Base-by-base conservation (phyloP, 2,329 filamentous ascomycete genomes). In the Aureobasidium sp. region DNA sequence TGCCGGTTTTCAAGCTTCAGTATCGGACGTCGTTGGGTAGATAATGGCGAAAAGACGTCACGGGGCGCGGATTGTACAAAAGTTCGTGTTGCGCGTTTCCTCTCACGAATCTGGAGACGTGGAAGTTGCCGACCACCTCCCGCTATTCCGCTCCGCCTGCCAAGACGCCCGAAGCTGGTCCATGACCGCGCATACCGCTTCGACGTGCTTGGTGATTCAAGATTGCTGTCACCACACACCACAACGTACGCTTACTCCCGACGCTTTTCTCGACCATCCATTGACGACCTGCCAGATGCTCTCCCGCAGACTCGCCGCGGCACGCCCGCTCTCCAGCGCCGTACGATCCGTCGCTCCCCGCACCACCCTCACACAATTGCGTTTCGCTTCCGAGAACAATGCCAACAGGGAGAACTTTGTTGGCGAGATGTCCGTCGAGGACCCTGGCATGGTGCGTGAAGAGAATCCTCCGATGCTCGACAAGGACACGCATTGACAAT, bases 361-460 rank as follows among this genome's bases (percentile, higher is more conserved):
- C 33, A 70, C 72, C 57, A 70, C 72, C 71, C 39, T 63, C 56
- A 53, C 62, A 62, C 63, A 60, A 54, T 7, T 62, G 60, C 54
- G 68, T 62, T 69, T 70, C 60, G 69, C 70, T 68, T 67, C 48
- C 62, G 74, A 77, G 63, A 84, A 87, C 33, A 44, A 61, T 56
- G 57, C 57, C 44, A 60, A 60, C 57, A 60, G 29, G 35, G 57
- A 60, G 44, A 60, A 60, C 45, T 60, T 39, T 15, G 57, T 60
- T 24, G 60, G 60, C 50, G 60, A 61, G 39, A 11, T 61, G 11
- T 22, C 50, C 31, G 79, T 82, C 58, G 82, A 87, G 71, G 87
- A 87, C 24, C 11, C 17, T 6, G 79, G 77, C 66, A 85, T 85
- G 85, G 86, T 87, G 69, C 74, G 82, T 78, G n/a, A 19, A 31